Percentiles rank a stretch among this genome's conserved stretches.
These are phyloP conservation scores for Choanephora cucurbitarum DNA, from an alignment of 371 early-diverging fungal species.

Conservation along the genomic window DNA sequence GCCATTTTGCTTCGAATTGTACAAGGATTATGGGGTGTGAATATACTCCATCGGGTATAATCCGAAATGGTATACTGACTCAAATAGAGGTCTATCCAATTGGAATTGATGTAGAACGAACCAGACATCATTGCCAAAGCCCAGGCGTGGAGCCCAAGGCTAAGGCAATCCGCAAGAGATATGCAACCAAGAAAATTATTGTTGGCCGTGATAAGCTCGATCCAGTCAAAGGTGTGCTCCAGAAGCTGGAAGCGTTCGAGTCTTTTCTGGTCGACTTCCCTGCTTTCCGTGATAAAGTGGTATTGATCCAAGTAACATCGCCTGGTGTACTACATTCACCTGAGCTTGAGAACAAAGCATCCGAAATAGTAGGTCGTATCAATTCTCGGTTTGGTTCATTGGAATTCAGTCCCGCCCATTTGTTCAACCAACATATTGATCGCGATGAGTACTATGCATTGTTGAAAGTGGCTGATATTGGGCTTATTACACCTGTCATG, in stretches of 20 bases:
- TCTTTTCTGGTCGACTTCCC: slow-evolving; percentile 88
- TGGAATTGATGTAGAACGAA: slow-evolving; percentile 86
- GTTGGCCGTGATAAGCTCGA: slow-evolving; percentile 99
- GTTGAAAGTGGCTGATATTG: slow-evolving; percentile 93
- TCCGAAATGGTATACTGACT: slow-evolving; percentile 71
- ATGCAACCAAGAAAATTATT: slow-evolving; percentile 94
- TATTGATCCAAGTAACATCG: slow-evolving; percentile 84
- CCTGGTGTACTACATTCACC: slow-evolving; percentile 56
- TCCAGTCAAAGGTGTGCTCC: slow-evolving; percentile 97
- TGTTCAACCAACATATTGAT: slow-evolving; percentile 94
- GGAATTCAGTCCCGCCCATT: slow-evolving; percentile 91
- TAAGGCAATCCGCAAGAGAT: slow-evolving; percentile 78
- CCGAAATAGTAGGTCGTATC: slow-evolving; percentile 88
- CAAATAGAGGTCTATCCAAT: slow-evolving; percentile 97
- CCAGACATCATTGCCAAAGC: slow-evolving; percentile 39
- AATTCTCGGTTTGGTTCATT: slow-evolving; percentile 93
- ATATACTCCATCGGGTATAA: slow-evolving; percentile 82
- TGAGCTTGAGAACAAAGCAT: slow-evolving; percentile 81
- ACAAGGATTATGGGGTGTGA: slow-evolving; percentile 88
- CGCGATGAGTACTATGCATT: slow-evolving; percentile 96
- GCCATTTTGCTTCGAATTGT: slow-evolving; percentile 94
- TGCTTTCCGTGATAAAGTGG: slow-evolving; percentile 88
- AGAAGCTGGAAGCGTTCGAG: slow-evolving; percentile 95
- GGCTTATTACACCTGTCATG: slow-evolving; percentile 91
- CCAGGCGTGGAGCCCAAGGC: slow-evolving; percentile 72